Percentiles rank a stretch among this genome's conserved stretches.
phyloP scores from a whole-genome alignment of 176 grass and related monocot species.

The Leersia perrieri region DNA sequence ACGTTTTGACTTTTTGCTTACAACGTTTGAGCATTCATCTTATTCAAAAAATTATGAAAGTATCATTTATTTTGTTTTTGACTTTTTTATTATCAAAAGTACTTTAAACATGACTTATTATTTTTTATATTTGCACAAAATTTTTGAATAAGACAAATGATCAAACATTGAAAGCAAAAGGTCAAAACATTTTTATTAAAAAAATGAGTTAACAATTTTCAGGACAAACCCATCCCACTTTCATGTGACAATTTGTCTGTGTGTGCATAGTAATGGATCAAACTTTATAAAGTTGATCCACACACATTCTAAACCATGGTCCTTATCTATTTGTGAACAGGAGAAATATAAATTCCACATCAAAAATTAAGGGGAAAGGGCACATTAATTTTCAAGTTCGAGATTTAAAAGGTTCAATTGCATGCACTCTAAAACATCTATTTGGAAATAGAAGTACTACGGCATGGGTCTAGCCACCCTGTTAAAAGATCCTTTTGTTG shows the following conservation, averaged over 20 bases:
- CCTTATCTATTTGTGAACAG: background rate
- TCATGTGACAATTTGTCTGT: background rate
- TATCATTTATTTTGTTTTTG: too few species aligned
- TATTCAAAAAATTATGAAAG: too few species aligned
- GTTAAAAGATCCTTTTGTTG: background rate
- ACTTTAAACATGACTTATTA: too few species aligned
- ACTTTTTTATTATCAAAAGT: too few species aligned
- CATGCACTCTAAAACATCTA: background rate
- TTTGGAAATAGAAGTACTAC: background rate
- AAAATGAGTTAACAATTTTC: background rate
- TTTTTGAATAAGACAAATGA: too few species aligned
- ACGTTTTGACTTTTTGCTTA: too few species aligned
- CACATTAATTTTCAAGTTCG: background rate
- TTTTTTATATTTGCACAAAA: too few species aligned
- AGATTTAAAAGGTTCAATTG: constrained; percentile 2
- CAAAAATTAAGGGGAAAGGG: background rate
- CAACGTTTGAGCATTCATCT: too few species aligned
- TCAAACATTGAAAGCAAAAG: too few species aligned
- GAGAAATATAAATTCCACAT: background rate
- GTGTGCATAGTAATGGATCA: background rate
- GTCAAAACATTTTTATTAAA: too few species aligned
- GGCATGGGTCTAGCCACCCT: background rate
- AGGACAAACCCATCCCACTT: background rate
- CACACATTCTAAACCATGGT: background rate
- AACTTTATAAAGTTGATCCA: background rate